A percentile compares a stretch with the other conserved stretches of the same genome.
Conservation (phyloP, 2,329 filamentous ascomycete species). For the Ophiostoma angusticollis region DNA sequence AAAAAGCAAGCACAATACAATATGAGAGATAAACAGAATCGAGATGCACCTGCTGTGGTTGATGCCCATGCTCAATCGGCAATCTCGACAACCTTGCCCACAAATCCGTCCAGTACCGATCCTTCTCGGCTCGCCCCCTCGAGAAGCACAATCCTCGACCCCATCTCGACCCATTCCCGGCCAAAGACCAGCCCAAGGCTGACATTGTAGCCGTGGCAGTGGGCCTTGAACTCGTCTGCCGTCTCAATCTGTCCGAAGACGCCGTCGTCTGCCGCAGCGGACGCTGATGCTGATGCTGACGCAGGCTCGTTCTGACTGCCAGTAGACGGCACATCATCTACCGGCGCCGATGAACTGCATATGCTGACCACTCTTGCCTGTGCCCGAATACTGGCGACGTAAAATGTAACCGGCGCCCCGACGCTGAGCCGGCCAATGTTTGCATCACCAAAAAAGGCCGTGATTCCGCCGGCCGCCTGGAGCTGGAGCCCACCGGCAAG, state of each 20-base stretch:
- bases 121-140: constrained; percentile 57
- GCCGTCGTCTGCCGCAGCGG: constrained; percentile 27
- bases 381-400: constrained; percentile 75
- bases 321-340: too few species aligned
- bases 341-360: constrained; percentile 16
- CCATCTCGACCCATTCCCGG: constrained; percentile 62
- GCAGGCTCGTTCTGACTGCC: too few species aligned
- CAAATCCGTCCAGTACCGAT: constrained; percentile 57
- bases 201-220: constrained; percentile 35
- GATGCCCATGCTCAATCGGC: constrained; percentile 35
- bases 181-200: constrained; percentile 55
- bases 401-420: constrained; percentile 65
- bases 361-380: constrained; percentile 51
- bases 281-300: not conserved
- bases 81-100: constrained; percentile 54
- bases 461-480: constrained; percentile 54
- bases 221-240: constrained; percentile 26
- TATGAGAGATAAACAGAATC: not conserved
- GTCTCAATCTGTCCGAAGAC: constrained; percentile 38
- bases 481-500: constrained; percentile 42
- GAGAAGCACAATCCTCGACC: constrained; percentile 56
- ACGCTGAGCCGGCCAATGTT: constrained; percentile 50
- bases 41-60: too few species aligned
- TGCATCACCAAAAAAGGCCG: constrained; percentile 54
- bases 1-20: not conserved